Conservation (phyloP, 2,329 filamentous ascomycete genomes). For the Ambrosiella xylebori region DNA sequence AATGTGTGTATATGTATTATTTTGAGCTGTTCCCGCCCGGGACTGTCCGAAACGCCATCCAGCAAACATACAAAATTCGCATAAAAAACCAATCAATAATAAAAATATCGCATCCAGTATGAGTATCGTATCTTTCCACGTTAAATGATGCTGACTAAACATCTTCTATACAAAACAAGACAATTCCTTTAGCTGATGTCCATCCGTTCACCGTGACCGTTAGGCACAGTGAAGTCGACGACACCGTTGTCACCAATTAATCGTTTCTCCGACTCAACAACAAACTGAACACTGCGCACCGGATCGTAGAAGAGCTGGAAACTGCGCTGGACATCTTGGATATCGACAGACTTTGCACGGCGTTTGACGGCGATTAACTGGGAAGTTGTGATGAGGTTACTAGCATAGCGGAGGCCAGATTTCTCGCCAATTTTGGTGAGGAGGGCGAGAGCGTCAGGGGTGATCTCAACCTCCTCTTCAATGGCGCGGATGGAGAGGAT, state of each 20-base stretch:
- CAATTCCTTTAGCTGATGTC: constrained; percentile 24
- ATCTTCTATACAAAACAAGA: background rate
- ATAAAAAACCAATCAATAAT: constrained; percentile 4
- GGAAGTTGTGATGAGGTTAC: constrained; percentile 90
- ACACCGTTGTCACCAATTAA: constrained; percentile 76
- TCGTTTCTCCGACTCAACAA: constrained; percentile 75
- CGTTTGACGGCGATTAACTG: constrained; percentile 77
- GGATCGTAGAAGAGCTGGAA: constrained; percentile 92
- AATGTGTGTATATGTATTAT: constrained; percentile 10
- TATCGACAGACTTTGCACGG: constrained; percentile 62
- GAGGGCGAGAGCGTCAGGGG: constrained; percentile 74
- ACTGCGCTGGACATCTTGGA: constrained; percentile 83
- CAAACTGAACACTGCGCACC: constrained; percentile 72
- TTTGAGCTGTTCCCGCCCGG: constrained; percentile 12
- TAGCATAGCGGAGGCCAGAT: constrained; percentile 84
- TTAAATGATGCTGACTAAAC: background rate
- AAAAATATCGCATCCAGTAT: constrained; percentile 2
- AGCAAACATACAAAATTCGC: constrained; percentile 8
- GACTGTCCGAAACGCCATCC: constrained; percentile 12
- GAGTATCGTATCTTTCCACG: constrained; percentile 1
- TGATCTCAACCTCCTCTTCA: constrained; percentile 89
- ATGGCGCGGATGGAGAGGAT: constrained; percentile 84
- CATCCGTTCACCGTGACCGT: constrained; percentile 36
- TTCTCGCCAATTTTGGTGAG: constrained; percentile 93
- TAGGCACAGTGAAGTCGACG: constrained; percentile 49